Conservation (phyloP, 805 yeast species). For the Yarrowia bubula region DNA sequence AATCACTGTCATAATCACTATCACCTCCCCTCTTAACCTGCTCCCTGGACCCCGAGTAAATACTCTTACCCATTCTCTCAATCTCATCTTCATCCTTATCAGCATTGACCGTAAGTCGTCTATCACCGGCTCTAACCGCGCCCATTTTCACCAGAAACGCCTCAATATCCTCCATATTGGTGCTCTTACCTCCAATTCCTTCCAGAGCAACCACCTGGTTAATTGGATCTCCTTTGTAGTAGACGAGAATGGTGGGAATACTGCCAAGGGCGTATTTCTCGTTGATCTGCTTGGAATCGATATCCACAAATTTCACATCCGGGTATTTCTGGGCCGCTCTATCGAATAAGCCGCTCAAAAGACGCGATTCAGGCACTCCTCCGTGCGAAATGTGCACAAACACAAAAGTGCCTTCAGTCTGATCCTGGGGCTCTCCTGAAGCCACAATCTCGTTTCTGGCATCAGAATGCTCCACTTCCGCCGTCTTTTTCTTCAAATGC, state of each 20-base stretch:
- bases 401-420: slow-evolving; percentile 50
- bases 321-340: slow-evolving; percentile 64
- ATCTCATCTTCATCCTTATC: slow-evolving; percentile 39
- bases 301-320: slow-evolving; percentile 88
- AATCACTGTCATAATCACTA: neutral
- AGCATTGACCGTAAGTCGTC: slow-evolving; percentile 56
- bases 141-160: slow-evolving; percentile 62
- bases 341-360: slow-evolving; percentile 58
- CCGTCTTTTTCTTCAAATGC: neutral
- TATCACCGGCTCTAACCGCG: slow-evolving; percentile 66
- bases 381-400: slow-evolving; percentile 73
- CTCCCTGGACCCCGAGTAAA: neutral
- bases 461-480: neutral
- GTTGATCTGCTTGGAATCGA: slow-evolving; percentile 85
- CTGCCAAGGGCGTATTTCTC: slow-evolving; percentile 87
- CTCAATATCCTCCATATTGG: slow-evolving; percentile 69
- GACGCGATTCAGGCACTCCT: slow-evolving; percentile 63
- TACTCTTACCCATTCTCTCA: neutral
- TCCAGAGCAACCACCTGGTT: slow-evolving; percentile 80
- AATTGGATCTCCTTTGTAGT: slow-evolving; percentile 71
- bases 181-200: slow-evolving; percentile 79
- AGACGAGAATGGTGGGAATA: slow-evolving; percentile 87
- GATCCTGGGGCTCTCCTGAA: neutral
- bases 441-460: slow-evolving; percentile 13
- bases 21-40: neutral